A percentile compares a stretch with the other conserved stretches of the same genome.
Evolutionary conservation across 2,329 filamentous ascomycete species (phyloP).

Genomic region (Pseudopithomyces chartarum): DNA sequence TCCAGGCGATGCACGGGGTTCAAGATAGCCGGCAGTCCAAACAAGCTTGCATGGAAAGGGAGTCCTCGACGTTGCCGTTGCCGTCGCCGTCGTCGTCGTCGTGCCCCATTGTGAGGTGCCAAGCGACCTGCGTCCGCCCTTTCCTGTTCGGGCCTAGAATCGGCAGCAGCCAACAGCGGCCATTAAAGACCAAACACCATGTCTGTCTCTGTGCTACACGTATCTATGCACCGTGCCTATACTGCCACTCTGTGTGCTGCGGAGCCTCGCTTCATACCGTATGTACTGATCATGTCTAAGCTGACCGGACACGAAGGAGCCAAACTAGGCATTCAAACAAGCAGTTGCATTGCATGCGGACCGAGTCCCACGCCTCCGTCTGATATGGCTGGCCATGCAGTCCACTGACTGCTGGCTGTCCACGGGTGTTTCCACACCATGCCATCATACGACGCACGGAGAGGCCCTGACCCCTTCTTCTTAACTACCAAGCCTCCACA

Average conservation of each 20-base stretch:
- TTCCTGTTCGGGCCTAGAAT: conserved; percentile 5
- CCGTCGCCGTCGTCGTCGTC: conserved; percentile 3
- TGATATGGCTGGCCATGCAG: too few relatives aligned
- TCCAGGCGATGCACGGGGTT: neutral
- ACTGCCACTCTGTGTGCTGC: neutral
- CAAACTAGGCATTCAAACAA: too few relatives aligned
- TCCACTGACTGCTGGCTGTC: too few relatives aligned
- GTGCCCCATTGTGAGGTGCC: conserved; percentile 6
- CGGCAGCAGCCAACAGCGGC: conserved; percentile 1
- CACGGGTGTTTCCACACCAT: too few relatives aligned
- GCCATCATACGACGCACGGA: too few relatives aligned
- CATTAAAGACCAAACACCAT: conserved; percentile 12
- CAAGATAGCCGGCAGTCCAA: conserved; percentile 15
- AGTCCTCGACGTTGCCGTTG: conserved; percentile 13
- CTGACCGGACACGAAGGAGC: too few relatives aligned
- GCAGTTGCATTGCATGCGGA: too few relatives aligned
- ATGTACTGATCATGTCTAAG: neutral
- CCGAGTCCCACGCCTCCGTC: too few relatives aligned
- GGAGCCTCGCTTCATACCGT: neutral
- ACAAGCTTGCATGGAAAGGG: conserved; percentile 7
- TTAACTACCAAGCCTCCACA: too few relatives aligned
- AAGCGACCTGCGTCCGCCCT: conserved; percentile 5
- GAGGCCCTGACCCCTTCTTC: too few relatives aligned
- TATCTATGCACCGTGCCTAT: conserved; percentile 1
- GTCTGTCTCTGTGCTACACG: conserved; percentile 16